A percentile compares a stretch with the other conserved stretches of the same genome.
These are phyloP conservation scores for Termitomyces sp. DNA, from an alignment of 768 basidiomycete genomes.

Conservation along the genomic window DNA sequence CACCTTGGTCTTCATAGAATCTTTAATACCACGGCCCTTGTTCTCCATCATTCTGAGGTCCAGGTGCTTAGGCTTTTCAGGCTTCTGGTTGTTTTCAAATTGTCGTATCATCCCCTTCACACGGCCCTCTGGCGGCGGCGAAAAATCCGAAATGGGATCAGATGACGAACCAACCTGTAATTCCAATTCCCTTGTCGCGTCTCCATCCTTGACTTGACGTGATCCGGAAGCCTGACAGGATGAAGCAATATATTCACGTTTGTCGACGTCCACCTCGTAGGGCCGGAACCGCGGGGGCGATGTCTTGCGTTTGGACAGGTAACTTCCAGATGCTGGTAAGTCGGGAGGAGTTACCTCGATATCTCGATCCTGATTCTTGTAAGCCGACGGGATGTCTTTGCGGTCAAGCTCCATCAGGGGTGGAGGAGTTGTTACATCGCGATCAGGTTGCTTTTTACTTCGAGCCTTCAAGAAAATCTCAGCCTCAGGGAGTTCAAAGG, in stretches of 20 bases:
- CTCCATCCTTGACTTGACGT: constrained; percentile 9
- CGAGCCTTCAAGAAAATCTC: background rate
- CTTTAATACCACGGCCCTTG: background rate
- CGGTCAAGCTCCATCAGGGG: background rate
- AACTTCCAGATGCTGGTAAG: background rate
- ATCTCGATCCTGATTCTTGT: background rate
- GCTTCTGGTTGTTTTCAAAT: background rate
- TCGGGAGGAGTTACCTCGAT: background rate
- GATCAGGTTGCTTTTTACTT: background rate
- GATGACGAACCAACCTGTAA: constrained; percentile 1
- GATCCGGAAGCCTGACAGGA: background rate
- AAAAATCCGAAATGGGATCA: constrained; percentile 9
- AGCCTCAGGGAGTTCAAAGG: background rate
- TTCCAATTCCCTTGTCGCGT: constrained; percentile 9
- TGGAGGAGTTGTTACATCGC: background rate
- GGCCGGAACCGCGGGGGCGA: background rate
- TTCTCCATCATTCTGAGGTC: constrained; percentile 1
- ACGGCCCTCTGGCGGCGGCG: background rate
- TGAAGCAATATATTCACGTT: background rate
- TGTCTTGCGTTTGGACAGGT: background rate
- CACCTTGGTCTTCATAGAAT: constrained; percentile 15
- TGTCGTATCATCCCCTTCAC: constrained; percentile 2
- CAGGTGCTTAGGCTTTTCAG: background rate
- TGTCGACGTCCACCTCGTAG: background rate
- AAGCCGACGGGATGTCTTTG: background rate